Evolutionary conservation across 768 basidiomycete genomes (phyloP).

Genomic region (Termitomyces sp.): DNA sequence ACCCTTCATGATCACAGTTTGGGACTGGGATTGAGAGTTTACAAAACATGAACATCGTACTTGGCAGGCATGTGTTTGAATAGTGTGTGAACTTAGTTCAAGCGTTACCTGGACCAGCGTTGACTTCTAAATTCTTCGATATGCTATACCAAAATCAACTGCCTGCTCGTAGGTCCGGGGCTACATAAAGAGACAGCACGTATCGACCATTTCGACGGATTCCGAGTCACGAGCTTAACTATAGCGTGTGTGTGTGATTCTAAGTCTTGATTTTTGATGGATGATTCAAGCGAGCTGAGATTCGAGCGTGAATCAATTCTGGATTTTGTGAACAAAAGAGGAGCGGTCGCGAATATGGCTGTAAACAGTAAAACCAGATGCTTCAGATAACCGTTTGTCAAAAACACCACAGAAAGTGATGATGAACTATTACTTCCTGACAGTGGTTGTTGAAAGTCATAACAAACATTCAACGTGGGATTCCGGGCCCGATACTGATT

Average conservation of each 20-base stretch:
- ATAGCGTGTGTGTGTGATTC: background rate
- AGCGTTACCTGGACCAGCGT: background rate
- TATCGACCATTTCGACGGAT: background rate
- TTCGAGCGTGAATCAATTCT: no score
- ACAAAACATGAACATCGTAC: no score
- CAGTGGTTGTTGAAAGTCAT: no score
- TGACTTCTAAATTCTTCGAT: background rate
- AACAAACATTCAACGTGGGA: no score
- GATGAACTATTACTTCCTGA: no score
- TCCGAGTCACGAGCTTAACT: no score
- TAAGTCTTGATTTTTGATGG: background rate
- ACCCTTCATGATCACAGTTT: background rate
- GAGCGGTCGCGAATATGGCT: no score
- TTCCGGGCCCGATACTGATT: no score
- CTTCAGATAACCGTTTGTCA: no score
- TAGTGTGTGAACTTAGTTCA: background rate
- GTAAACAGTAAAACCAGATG: no score
- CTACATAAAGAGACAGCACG: background rate
- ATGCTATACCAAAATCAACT: background rate
- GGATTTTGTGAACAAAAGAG: no score
- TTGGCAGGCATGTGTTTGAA: background rate
- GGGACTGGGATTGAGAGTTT: background rate
- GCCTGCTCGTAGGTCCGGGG: background rate
- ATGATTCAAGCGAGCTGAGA: background rate
- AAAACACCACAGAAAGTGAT: no score